Conservation (phyloP, 2,329 filamentous ascomycete genomes). For the Paracoccidioides lutzii region DNA sequence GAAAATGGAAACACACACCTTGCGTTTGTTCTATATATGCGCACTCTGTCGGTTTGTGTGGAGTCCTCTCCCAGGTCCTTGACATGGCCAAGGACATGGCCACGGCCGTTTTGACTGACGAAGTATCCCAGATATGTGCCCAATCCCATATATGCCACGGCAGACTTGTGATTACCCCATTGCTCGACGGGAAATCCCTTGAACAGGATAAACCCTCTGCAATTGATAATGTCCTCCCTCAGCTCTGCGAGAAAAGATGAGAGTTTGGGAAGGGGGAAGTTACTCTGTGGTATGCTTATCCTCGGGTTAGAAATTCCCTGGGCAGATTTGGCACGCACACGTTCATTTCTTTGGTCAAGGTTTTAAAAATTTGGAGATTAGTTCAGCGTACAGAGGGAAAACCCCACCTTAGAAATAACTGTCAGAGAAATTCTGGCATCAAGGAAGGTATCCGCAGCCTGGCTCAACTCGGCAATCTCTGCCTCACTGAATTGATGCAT, state of each 20-base stretch:
- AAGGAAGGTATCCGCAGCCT: constrained; percentile 57
- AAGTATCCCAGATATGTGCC: constrained; percentile 80
- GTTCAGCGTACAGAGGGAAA: not conserved
- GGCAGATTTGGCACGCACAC: not conserved
- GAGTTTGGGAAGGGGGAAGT: constrained; percentile 50
- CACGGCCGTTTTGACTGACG: constrained; percentile 70
- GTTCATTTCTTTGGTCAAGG: not conserved
- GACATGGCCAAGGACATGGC: constrained; percentile 78
- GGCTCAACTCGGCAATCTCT: constrained; percentile 55
- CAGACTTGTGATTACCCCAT: constrained; percentile 70
- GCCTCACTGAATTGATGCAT: constrained; percentile 54
- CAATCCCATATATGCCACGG: constrained; percentile 82
- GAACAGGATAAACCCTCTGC: constrained; percentile 82
- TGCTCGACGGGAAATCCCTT: constrained; percentile 64
- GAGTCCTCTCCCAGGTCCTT: constrained; percentile 78
- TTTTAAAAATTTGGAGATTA: not conserved
- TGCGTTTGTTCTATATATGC: constrained; percentile 81
- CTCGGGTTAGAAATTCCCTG: not conserved
- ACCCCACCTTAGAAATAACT: constrained; percentile 50
- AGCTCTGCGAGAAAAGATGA: constrained; percentile 42
- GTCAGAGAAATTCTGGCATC: constrained; percentile 53
- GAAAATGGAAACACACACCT: constrained; percentile 27
- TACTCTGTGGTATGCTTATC: constrained; percentile 26
- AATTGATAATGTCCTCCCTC: constrained; percentile 57
- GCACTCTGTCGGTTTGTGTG: constrained; percentile 68